phyloP scores from a whole-genome alignment of 1,284 basidiomycete genomes.

The Schizophyllum amplum region DNA sequence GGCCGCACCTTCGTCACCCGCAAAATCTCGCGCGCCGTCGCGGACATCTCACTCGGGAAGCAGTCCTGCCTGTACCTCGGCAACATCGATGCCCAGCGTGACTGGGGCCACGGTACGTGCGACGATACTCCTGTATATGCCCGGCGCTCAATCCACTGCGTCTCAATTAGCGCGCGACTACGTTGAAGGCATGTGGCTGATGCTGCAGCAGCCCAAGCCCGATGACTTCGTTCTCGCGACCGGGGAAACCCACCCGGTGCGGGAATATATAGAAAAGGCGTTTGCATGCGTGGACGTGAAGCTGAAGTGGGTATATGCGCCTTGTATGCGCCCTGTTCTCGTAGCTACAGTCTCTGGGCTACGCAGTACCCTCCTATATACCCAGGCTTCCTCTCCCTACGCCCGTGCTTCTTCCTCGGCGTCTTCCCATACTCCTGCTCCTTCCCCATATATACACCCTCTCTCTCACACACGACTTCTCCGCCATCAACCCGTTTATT shows the following conservation, averaged over 20 bases:
- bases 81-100: constrained; percentile 84
- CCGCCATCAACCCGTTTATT: too few species aligned
- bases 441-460: too few species aligned
- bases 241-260: constrained; percentile 86
- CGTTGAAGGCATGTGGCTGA: constrained; percentile 92
- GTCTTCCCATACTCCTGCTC: too few species aligned
- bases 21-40: constrained; percentile 85
- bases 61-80: constrained; percentile 84
- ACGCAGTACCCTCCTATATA: too few species aligned
- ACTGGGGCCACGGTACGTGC: constrained; percentile 84
- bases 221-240: constrained; percentile 91
- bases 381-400: too few species aligned
- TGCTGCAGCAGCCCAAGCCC: constrained; percentile 76
- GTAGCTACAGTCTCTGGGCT: too few species aligned
- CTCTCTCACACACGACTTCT: too few species aligned
- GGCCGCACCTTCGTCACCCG: constrained; percentile 91
- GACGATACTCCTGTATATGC: neutral
- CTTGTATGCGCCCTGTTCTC: too few species aligned
- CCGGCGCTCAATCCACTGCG: neutral
- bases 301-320: constrained; percentile 43
- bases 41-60: constrained; percentile 82
- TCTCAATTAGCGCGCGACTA: constrained; percentile 64
- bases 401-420: too few species aligned
- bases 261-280: constrained; percentile 83
- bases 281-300: constrained; percentile 61